Evolutionary conservation across 2,329 filamentous ascomycete genomes (phyloP).

Genomic region (Phialophora verrucosa): DNA sequence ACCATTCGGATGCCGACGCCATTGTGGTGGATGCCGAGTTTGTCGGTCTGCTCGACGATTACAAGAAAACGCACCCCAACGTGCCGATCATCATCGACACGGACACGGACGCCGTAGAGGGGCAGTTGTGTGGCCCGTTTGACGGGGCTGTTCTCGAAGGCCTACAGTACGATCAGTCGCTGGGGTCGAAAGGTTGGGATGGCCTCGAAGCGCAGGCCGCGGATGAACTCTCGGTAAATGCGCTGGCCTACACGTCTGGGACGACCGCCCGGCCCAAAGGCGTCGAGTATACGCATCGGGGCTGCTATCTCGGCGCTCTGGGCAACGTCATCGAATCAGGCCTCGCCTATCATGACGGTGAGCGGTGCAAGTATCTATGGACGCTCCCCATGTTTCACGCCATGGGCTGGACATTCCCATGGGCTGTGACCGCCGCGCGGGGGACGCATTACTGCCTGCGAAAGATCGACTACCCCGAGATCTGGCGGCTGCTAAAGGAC

Average conservation of each 20-base stretch:
- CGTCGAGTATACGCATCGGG: constrained; percentile 87
- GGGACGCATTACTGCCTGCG: constrained; percentile 95
- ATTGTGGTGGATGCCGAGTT: constrained; percentile 90
- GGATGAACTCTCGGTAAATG: constrained; percentile 80
- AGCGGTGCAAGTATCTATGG: constrained; percentile 82
- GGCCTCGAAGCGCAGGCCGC: constrained; percentile 72
- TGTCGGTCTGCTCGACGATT: constrained; percentile 70
- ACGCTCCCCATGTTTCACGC: constrained; percentile 86
- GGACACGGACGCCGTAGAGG: constrained; percentile 79
- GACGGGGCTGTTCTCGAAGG: constrained; percentile 84
- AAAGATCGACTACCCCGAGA: constrained; percentile 92
- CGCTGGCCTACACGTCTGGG: constrained; percentile 90
- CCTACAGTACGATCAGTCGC: constrained; percentile 70
- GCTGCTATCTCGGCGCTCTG: constrained; percentile 81
- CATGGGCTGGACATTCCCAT: constrained; percentile 82
- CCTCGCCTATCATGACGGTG: constrained; percentile 70
- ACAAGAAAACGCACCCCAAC: constrained; percentile 63
- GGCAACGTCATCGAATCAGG: constrained; percentile 89
- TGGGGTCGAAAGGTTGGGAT: constrained; percentile 74
- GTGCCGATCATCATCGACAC: constrained; percentile 79
- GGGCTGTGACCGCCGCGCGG: constrained; percentile 88
- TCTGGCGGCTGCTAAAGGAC: constrained; percentile 86
- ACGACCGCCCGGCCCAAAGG: constrained; percentile 93
- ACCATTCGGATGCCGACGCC: constrained; percentile 81
- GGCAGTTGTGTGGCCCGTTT: constrained; percentile 77